These are phyloP conservation scores for Pogostemon cablin DNA, from an alignment of 257 asterid genomes.

Conservation along the genomic window DNA sequence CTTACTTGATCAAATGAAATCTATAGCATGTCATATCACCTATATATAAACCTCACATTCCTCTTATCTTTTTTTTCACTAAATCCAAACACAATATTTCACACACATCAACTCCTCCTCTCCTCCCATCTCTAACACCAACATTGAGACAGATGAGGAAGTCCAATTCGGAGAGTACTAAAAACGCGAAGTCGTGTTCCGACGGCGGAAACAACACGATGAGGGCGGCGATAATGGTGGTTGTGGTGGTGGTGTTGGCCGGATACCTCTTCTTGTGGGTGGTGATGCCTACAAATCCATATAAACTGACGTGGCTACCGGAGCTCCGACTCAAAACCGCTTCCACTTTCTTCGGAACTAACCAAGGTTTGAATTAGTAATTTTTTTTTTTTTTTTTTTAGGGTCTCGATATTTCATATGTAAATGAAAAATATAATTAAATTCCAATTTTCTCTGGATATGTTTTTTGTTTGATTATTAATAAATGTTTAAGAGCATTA, in stretches of 20 bases:
- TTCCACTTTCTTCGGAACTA: conserved; percentile 77
- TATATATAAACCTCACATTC: conserved; percentile 37
- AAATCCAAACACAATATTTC: conserved; percentile 14
- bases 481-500: not conserved
- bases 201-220: conserved; percentile 34
- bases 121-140: not conserved
- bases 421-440: not conserved
- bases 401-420: not conserved
- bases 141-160: not conserved
- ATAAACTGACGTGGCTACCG: conserved; percentile 52
- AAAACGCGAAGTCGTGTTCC: conserved; percentile 26
- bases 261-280: conserved; percentile 65
- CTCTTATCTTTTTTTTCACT: not conserved
- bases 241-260: conserved; percentile 37
- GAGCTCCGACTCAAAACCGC: conserved; percentile 43
- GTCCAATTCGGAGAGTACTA: not conserved
- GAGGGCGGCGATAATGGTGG: conserved; percentile 47
- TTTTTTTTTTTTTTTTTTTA: not conserved
- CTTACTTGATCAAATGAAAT: no score
- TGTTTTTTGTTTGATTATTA: not conserved
- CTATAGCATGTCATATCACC: not conserved
- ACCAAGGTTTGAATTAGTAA: conserved; percentile 51
- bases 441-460: not conserved
- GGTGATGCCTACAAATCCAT: conserved; percentile 60
- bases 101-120: no score